Evolutionary conservation across 352 stramenopile genomes (phyloP).

Genomic region (Globisporangium nagaii): DNA sequence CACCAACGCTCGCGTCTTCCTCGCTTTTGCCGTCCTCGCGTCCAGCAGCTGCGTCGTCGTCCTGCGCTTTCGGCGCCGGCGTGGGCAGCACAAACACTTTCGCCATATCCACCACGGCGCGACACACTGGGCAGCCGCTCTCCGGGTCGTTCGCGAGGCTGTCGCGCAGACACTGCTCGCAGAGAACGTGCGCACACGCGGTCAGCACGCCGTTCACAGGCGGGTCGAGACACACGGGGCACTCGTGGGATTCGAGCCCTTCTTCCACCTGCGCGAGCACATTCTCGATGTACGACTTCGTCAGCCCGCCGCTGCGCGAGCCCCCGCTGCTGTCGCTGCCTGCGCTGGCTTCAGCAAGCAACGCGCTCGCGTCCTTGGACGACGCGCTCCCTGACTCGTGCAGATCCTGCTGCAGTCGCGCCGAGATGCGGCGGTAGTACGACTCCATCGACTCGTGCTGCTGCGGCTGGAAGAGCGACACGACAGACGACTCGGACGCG

Average conservation of each 20-base stretch:
- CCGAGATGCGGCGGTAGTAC: slow-evolving; percentile 60
- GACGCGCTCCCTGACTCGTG: slow-evolving; percentile 10
- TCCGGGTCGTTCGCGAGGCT: slow-evolving; percentile 55
- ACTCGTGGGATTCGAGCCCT: slow-evolving; percentile 75
- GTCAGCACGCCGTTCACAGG: slow-evolving; percentile 72
- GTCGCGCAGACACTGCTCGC: slow-evolving; percentile 62
- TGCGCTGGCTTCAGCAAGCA: neutral
- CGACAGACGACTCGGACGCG: slow-evolving; percentile 1
- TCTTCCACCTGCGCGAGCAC: slow-evolving; percentile 79
- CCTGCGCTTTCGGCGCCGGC: slow-evolving; percentile 11
- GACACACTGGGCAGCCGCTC: slow-evolving; percentile 72
- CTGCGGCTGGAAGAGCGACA: slow-evolving; percentile 41
- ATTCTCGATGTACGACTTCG: slow-evolving; percentile 56
- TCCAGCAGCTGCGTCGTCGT: neutral
- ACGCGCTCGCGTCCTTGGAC: neutral
- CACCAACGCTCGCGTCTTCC: neutral
- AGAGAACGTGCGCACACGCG: slow-evolving; percentile 83
- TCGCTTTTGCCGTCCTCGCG: neutral
- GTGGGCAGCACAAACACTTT: slow-evolving; percentile 53
- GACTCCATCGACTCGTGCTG: slow-evolving; percentile 42
- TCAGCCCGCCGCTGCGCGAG: slow-evolving; percentile 18
- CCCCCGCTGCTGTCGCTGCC: neutral
- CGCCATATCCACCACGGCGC: slow-evolving; percentile 46
- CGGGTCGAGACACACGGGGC: slow-evolving; percentile 79
- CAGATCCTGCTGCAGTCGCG: slow-evolving; percentile 45